Conservation (phyloP, 345 rosid species). For the Raphanus raphanistrum region DNA sequence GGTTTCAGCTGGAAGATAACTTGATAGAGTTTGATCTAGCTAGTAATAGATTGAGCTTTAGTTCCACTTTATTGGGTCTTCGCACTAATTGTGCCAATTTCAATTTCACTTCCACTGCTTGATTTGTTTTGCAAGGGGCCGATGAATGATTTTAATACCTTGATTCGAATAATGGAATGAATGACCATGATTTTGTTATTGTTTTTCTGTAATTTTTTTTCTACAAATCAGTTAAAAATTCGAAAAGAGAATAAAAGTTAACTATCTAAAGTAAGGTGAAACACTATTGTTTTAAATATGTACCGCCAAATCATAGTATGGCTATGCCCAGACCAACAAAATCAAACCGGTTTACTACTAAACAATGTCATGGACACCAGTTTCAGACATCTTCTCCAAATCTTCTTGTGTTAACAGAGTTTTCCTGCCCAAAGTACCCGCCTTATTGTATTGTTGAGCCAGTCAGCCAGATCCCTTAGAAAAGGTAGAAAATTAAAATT, state of each 20-base stretch:
- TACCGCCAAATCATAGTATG: neutral
- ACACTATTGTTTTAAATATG: too few relatives aligned
- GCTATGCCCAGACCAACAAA: too few relatives aligned
- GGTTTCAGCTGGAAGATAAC: slow-evolving; percentile 56
- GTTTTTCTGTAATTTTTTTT: neutral
- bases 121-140: neutral
- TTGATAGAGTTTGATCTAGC: slow-evolving; percentile 68
- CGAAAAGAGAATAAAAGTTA: neutral
- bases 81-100: slow-evolving; percentile 63
- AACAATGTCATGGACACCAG: slow-evolving; percentile 47
- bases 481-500: slow-evolving; percentile 45
- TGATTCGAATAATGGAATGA: neutral
- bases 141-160: neutral
- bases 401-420: slow-evolving; percentile 85
- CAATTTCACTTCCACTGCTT: slow-evolving; percentile 56
- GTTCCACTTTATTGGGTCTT: slow-evolving; percentile 51
- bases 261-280: too few relatives aligned
- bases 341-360: slow-evolving; percentile 7
- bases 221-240: neutral
- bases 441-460: slow-evolving; percentile 96
- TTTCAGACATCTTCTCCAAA: slow-evolving; percentile 74
- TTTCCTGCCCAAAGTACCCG: slow-evolving; percentile 54
- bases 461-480: slow-evolving; percentile 93
- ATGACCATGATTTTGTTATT: neutral
- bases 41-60: slow-evolving; percentile 57